Evolutionary conservation across 2,329 filamentous ascomycete species (phyloP).

Genomic region (Emergomyces pasteurianus): DNA sequence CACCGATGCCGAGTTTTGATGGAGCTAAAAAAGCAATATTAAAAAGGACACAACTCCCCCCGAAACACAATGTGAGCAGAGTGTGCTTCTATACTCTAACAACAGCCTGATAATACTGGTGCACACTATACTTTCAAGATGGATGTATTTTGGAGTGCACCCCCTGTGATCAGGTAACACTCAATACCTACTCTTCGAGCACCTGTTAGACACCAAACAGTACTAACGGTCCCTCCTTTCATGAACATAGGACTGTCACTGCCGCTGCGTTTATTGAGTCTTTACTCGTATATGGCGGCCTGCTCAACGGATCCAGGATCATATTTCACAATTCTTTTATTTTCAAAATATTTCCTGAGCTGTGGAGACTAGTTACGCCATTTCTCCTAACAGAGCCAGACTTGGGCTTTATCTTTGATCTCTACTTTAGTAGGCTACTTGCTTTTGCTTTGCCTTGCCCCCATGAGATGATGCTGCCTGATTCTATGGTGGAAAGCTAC

Average conservation of each 20-base stretch:
- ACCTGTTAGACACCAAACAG: not conserved
- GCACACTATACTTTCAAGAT: slow-evolving; percentile 22
- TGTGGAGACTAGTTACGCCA: slow-evolving; percentile 48
- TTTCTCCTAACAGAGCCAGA: slow-evolving; percentile 47
- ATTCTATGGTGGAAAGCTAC: not conserved
- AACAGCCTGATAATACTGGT: not conserved
- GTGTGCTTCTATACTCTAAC: not conserved
- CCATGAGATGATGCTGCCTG: slow-evolving; percentile 9
- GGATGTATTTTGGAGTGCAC: slow-evolving; percentile 54
- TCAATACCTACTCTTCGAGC: not conserved
- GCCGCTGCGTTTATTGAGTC: slow-evolving; percentile 53
- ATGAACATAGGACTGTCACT: slow-evolving; percentile 49
- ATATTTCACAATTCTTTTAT: slow-evolving; percentile 41
- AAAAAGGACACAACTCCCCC: not conserved
- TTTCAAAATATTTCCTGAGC: slow-evolving; percentile 46
- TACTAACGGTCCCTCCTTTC: not conserved
- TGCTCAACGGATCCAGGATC: slow-evolving; percentile 42
- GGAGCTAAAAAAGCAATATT: too few relatives aligned
- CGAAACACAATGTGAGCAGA: not conserved
- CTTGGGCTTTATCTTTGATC: slow-evolving; percentile 55
- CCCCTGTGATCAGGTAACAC: slow-evolving; percentile 53
- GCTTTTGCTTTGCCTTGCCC: not conserved
- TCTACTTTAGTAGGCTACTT: slow-evolving; percentile 51
- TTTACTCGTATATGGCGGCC: slow-evolving; percentile 43
- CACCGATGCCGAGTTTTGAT: too few relatives aligned